These are phyloP conservation scores for Coniochaeta hoffmannii DNA, from an alignment of 2,329 filamentous ascomycete genomes.

Conservation along the genomic window DNA sequence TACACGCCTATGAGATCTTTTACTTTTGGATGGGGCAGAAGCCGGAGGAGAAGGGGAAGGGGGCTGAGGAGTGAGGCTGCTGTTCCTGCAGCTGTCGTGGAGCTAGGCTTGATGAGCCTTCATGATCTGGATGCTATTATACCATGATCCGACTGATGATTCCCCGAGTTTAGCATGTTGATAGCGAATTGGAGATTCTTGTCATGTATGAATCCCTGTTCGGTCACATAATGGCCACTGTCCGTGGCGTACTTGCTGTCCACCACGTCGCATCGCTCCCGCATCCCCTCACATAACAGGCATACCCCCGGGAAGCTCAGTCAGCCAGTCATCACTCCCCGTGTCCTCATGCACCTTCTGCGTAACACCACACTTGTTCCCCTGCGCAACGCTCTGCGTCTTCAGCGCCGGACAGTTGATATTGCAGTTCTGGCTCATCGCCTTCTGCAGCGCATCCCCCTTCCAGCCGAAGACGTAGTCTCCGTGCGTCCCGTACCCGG, in stretches of 20 bases:
- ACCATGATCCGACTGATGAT: neutral
- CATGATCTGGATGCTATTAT: neutral
- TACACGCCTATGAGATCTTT: neutral
- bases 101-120: neutral
- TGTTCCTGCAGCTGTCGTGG: neutral
- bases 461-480: slow-evolving; percentile 32
- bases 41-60: neutral
- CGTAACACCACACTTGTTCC: slow-evolving; percentile 9
- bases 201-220: no score
- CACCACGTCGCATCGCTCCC: no score
- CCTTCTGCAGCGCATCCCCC: slow-evolving; percentile 21
- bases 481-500: slow-evolving; percentile 28
- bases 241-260: no score
- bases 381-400: slow-evolving; percentile 10
- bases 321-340: slow-evolving; percentile 15
- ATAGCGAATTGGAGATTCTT: no score
- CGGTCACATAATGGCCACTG: no score
- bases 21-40: slow-evolving; percentile 1
- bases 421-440: slow-evolving; percentile 16
- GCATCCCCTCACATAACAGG: neutral
- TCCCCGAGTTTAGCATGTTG: neutral
- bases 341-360: slow-evolving; percentile 9
- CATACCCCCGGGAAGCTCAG: slow-evolving; percentile 18
- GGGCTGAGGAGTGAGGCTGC: neutral
- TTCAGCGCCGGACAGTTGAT: slow-evolving; percentile 12